Evolutionary conservation across 306 rosid genomes (phyloP).

Genomic region (Fagus crenata): DNA sequence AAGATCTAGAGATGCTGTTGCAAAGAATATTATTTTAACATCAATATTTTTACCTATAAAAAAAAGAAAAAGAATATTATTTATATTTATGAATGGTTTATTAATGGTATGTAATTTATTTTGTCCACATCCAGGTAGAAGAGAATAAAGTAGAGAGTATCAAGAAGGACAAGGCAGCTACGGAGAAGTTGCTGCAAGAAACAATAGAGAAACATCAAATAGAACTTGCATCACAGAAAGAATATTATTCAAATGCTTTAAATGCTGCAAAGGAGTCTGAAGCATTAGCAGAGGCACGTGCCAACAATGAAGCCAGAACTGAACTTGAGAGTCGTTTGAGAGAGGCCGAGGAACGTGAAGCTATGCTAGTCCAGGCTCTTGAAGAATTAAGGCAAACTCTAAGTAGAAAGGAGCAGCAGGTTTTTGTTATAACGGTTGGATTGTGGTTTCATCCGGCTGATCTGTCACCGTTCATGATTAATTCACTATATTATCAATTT

Average conservation of each 20-base stretch:
- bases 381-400: constrained; percentile 94
- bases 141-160: constrained; percentile 97
- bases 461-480: constrained; percentile 14
- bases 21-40: neutral
- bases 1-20: neutral
- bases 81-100: neutral
- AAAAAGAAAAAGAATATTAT: neutral
- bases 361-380: constrained; percentile 92
- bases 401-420: constrained; percentile 97
- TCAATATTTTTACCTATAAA: too few species aligned
- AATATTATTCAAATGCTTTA: constrained; percentile 83
- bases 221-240: constrained; percentile 83
- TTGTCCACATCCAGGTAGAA: constrained; percentile 60
- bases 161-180: constrained; percentile 89
- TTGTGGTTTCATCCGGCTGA: constrained; percentile 27
- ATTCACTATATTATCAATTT: constrained; percentile 21
- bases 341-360: constrained; percentile 89
- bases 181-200: constrained; percentile 93
- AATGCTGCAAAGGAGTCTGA: constrained; percentile 96
- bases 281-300: constrained; percentile 91
- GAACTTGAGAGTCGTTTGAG: constrained; percentile 85
- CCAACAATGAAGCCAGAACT: constrained; percentile 87
- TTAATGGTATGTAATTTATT: constrained; percentile 28
- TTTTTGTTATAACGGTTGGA: constrained; percentile 35
- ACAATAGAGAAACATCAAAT: constrained; percentile 87